phyloP scores from a whole-genome alignment of 805 yeast genomes.

The Teunomyces pallodes region DNA sequence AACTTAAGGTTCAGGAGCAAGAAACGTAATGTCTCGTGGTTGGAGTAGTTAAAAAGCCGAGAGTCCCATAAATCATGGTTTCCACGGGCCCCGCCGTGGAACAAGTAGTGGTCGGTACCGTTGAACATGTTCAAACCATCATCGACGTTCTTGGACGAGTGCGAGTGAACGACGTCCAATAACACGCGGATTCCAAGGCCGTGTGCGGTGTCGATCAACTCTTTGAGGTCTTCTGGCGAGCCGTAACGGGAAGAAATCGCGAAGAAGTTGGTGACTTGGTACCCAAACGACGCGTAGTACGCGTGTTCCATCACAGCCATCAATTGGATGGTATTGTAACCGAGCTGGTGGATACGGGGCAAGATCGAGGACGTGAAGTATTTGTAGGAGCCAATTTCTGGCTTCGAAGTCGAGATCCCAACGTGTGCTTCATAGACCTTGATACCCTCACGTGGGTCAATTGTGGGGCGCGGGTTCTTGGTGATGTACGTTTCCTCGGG shows the following conservation, averaged over 20 bases:
- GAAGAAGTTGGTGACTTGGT: constrained; percentile 89
- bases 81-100: constrained; percentile 91
- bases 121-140: constrained; percentile 93
- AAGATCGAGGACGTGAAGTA: constrained; percentile 78
- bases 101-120: constrained; percentile 93
- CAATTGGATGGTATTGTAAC: constrained; percentile 89
- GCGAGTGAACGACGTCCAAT: constrained; percentile 93
- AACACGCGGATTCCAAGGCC: constrained; percentile 80
- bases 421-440: constrained; percentile 93
- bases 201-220: constrained; percentile 89
- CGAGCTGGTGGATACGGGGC: constrained; percentile 81
- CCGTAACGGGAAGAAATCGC: constrained; percentile 91
- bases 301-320: constrained; percentile 99
- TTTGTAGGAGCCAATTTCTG: constrained; percentile 76
- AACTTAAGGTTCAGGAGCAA: constrained; percentile 79
- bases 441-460: constrained; percentile 40
- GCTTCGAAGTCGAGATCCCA: constrained; percentile 92
- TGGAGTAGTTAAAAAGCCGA: constrained; percentile 87
- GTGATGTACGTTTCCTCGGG: constrained; percentile 60
- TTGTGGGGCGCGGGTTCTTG: constrained; percentile 61
- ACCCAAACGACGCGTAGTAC: constrained; percentile 97
- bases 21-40: constrained; percentile 87
- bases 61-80: constrained; percentile 94
- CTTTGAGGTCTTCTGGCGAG: constrained; percentile 91
- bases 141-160: constrained; percentile 89